Evolutionary conservation across 192 early-diverging fungal genomes (phyloP).

Genomic region (Entomortierella lignicola): DNA sequence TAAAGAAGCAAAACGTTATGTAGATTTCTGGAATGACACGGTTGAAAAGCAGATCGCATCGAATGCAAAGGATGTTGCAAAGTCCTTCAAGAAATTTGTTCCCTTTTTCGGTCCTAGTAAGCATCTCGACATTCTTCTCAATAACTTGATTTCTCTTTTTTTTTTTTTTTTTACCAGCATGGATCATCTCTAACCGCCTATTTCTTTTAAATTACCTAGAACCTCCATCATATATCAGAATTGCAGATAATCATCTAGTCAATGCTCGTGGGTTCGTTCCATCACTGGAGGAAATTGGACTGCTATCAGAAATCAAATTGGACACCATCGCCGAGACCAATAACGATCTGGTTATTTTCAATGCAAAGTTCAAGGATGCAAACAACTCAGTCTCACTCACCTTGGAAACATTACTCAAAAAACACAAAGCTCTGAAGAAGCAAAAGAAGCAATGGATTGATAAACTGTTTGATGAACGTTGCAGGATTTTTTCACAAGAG

Average conservation of each 20-base stretch:
- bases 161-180: slow-evolving; percentile 8
- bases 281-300: slow-evolving; percentile 33
- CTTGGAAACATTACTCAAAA: slow-evolving; percentile 30
- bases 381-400: slow-evolving; percentile 38
- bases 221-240: slow-evolving; percentile 43
- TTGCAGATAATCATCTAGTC: slow-evolving; percentile 34
- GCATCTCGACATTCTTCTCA: too few species aligned
- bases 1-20: slow-evolving; percentile 44
- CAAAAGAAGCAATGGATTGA: slow-evolving; percentile 34
- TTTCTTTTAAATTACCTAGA: slow-evolving; percentile 1
- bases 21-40: slow-evolving; percentile 51
- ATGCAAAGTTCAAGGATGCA: slow-evolving; percentile 40
- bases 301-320: slow-evolving; percentile 45
- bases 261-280: slow-evolving; percentile 38
- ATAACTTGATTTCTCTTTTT: neutral
- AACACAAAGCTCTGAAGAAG: slow-evolving; percentile 29
- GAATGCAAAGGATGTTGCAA: slow-evolving; percentile 36
- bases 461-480: slow-evolving; percentile 46
- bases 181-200: too few species aligned
- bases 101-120: slow-evolving; percentile 44
- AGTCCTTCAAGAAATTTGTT: slow-evolving; percentile 47
- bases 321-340: slow-evolving; percentile 39
- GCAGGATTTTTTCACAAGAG: slow-evolving; percentile 39
- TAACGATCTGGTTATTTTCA: slow-evolving; percentile 43
- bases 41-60: slow-evolving; percentile 52